Evolutionary conservation across 352 stramenopile genomes (phyloP).

Genomic region (Phytophthora litchii): DNA sequence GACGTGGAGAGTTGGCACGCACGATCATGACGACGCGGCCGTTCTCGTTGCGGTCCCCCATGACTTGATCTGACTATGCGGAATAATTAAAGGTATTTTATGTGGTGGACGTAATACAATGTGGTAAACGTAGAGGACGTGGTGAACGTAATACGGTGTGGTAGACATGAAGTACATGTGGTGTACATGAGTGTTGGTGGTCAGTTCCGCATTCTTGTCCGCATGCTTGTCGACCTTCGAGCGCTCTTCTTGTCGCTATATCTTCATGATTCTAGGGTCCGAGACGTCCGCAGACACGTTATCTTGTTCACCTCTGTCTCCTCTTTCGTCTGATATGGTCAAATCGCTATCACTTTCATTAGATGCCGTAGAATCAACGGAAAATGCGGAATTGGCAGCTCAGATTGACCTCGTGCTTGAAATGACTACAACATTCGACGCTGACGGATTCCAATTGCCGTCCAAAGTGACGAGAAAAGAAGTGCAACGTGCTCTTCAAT

Average conservation of each 20-base stretch:
- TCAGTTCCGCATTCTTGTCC: slow-evolving; percentile 7
- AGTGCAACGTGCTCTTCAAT: slow-evolving; percentile 36
- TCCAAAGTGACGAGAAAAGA: slow-evolving; percentile 42
- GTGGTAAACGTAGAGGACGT: neutral
- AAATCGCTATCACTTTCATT: slow-evolving; percentile 4
- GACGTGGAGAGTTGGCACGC: slow-evolving; percentile 64
- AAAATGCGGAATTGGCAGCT: slow-evolving; percentile 5
- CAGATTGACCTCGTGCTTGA: slow-evolving; percentile 60
- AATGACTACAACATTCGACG: slow-evolving; percentile 49
- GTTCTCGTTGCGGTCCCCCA: slow-evolving; percentile 46
- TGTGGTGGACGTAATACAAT: neutral
- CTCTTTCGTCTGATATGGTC: slow-evolving; percentile 23
- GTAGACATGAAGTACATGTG: neutral
- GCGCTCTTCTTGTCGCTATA: slow-evolving; percentile 6
- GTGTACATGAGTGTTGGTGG: neutral
- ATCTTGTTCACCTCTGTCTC: slow-evolving; percentile 19
- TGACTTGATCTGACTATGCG: slow-evolving; percentile 24
- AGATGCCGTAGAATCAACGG: slow-evolving; percentile 1
- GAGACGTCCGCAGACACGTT: neutral
- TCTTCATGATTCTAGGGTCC: slow-evolving; percentile 11
- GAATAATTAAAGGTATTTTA: neutral
- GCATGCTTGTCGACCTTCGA: slow-evolving; percentile 6
- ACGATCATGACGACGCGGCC: slow-evolving; percentile 85
- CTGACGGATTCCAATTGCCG: slow-evolving; percentile 46
- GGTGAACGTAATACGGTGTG: neutral